These are phyloP conservation scores for Aspergillus neotritici DNA, from an alignment of 2,329 filamentous ascomycete genomes.

Conservation along the genomic window DNA sequence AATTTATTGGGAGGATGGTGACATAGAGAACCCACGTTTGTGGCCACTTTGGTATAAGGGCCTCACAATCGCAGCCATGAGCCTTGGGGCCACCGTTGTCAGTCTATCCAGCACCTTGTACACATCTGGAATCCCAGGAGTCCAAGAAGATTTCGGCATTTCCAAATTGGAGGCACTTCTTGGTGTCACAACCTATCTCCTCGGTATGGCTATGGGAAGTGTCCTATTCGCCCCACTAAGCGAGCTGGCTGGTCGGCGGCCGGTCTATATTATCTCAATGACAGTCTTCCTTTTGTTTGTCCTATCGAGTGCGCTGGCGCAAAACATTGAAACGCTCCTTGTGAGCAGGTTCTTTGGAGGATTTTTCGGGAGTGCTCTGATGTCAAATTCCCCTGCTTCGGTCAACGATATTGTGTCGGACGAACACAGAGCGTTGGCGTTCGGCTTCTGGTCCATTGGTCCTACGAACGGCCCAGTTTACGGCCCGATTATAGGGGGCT, in stretches of 20 bases:
- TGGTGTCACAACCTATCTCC: conserved; percentile 65
- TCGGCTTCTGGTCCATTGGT: conserved; percentile 73
- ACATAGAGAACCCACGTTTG: conserved; percentile 12
- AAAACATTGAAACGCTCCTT: conserved; percentile 60
- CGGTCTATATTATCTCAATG: conserved; percentile 62
- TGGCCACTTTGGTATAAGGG: conserved; percentile 16
- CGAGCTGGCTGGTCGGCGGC: conserved; percentile 35
- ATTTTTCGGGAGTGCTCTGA: conserved; percentile 67
- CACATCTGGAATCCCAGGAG: conserved; percentile 12
- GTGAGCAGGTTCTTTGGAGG: conserved; percentile 66
- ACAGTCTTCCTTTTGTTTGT: conserved; percentile 59
- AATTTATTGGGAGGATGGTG: conserved; percentile 9
- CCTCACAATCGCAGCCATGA: conserved; percentile 10
- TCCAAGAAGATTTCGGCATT: conserved; percentile 13
- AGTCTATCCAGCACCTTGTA: conserved; percentile 16
- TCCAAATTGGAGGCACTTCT: conserved; percentile 8
- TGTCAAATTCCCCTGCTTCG: conserved; percentile 72
- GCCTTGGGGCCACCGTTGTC: conserved; percentile 13
- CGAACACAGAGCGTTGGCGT: conserved; percentile 67
- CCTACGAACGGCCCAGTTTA: conserved; percentile 67
- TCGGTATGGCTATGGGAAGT: conserved; percentile 64
- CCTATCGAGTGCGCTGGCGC: conserved; percentile 63
- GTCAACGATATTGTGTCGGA: conserved; percentile 73
- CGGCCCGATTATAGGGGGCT: conserved; percentile 69
- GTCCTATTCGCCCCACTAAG: conserved; percentile 63